Conservation (phyloP, 768 basidiomycete genomes). For the Cystobasidium tubakii region DNA sequence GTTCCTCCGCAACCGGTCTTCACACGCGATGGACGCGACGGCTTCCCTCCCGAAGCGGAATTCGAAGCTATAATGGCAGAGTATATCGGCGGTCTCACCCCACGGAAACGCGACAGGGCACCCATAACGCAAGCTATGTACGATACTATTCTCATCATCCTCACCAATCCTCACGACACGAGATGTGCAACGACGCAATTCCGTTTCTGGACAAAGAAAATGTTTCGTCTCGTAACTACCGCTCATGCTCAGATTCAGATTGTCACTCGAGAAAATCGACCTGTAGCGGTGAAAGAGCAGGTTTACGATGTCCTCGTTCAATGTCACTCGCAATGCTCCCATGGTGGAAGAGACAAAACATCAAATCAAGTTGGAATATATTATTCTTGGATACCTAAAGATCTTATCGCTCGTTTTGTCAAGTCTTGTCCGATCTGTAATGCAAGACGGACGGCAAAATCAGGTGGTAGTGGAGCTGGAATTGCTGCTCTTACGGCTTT, state of each 20-base stretch:
- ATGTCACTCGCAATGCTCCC: constrained; percentile 61
- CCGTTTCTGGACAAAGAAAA: constrained; percentile 76
- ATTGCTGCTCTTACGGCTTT: constrained; percentile 1
- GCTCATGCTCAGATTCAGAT: constrained; percentile 53
- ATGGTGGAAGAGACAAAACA: constrained; percentile 76
- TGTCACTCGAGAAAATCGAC: constrained; percentile 64
- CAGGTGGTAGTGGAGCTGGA: background rate
- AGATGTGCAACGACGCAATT: constrained; percentile 62
- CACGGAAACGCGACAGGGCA: constrained; percentile 62
- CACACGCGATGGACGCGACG: constrained; percentile 47
- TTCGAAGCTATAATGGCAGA: constrained; percentile 59
- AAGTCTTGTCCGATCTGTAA: constrained; percentile 70
- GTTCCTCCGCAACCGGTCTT: constrained; percentile 31
- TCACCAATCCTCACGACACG: constrained; percentile 54
- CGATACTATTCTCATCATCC: constrained; percentile 65
- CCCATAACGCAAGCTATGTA: constrained; percentile 67
- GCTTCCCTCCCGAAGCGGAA: constrained; percentile 61
- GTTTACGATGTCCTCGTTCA: constrained; percentile 71
- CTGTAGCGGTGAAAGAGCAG: constrained; percentile 71
- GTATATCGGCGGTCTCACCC: constrained; percentile 60
- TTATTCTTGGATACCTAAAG: constrained; percentile 77
- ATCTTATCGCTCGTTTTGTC: constrained; percentile 71
- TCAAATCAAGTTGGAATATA: constrained; percentile 60
- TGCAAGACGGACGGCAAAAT: constrained; percentile 30
- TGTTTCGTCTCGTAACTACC: constrained; percentile 54